Evolutionary conservation across 2,329 filamentous ascomycete genomes (phyloP).

Genomic region (Aureobasidium sp.): DNA sequence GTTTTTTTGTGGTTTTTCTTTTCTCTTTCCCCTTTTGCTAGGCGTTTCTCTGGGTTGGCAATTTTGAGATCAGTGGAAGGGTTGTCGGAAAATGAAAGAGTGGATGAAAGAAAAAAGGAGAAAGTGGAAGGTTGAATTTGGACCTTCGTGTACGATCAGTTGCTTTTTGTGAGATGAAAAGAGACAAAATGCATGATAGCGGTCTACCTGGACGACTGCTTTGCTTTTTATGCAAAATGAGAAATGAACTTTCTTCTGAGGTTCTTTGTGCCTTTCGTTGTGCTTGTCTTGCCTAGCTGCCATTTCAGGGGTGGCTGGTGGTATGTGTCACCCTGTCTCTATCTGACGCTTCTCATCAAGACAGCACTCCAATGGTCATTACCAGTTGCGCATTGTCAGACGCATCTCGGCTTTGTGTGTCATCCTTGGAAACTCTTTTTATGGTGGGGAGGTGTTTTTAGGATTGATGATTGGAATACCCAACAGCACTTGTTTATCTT

Average conservation of each 20-base stretch:
- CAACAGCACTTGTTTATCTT: too few relatives aligned
- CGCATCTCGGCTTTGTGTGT: neutral
- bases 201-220: neutral
- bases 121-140: neutral
- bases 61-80: neutral
- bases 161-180: neutral
- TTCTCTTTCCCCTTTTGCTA: neutral
- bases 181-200: neutral
- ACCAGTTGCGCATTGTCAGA: too few relatives aligned
- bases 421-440: neutral
- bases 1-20: conserved; percentile 6
- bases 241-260: neutral
- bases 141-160: neutral
- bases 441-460: too few relatives aligned
- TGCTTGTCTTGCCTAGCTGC: neutral
- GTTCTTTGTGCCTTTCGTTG: neutral
- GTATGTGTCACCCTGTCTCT: neutral
- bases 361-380: neutral
- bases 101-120: neutral
- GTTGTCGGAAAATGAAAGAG: neutral
- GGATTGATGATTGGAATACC: too few relatives aligned
- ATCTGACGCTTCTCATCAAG: neutral
- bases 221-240: neutral
- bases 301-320: neutral
- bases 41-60: neutral